A percentile compares a stretch with the other conserved stretches of the same genome.
phyloP scores from a whole-genome alignment of 306 rosid genomes.

The Parietaria judaica region DNA sequence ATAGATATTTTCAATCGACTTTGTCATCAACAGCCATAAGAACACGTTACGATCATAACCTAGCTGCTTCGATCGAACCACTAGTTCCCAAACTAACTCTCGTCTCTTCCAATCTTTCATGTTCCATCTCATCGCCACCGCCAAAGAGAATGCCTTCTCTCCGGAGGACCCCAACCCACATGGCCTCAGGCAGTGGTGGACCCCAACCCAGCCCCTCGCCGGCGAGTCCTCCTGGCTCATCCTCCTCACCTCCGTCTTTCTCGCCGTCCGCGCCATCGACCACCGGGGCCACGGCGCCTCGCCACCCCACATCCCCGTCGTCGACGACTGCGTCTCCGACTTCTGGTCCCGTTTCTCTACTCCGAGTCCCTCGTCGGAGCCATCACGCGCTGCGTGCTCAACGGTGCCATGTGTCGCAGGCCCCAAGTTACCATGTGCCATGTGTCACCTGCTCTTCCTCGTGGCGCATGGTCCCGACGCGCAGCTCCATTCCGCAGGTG shows the following conservation, averaged over 20 bases:
- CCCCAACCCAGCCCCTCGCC: slow-evolving; percentile 46
- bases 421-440: slow-evolving; percentile 98
- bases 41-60: too few species aligned
- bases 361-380: slow-evolving; percentile 96
- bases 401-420: slow-evolving; percentile 49
- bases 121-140: neutral
- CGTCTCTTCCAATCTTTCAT: slow-evolving; percentile 8
- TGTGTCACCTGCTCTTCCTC: slow-evolving; percentile 67
- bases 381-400: slow-evolving; percentile 43
- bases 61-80: too few species aligned
- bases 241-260: slow-evolving; percentile 75
- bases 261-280: slow-evolving; percentile 83
- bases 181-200: slow-evolving; percentile 90
- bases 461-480: slow-evolving; percentile 91
- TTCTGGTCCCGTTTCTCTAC: slow-evolving; percentile 72
- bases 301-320: slow-evolving; percentile 74
- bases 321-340: slow-evolving; percentile 63
- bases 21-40: too few species aligned
- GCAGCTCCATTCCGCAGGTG: slow-evolving; percentile 66
- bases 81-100: slow-evolving; percentile 1
- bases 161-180: slow-evolving; percentile 61
- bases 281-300: slow-evolving; percentile 98
- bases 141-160: slow-evolving; percentile 31
- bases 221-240: slow-evolving; percentile 96
- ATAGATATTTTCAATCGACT: too few species aligned